Conservation (phyloP, 1,139 yeast species). For the Hyphopichia pseudoburtonii region DNA sequence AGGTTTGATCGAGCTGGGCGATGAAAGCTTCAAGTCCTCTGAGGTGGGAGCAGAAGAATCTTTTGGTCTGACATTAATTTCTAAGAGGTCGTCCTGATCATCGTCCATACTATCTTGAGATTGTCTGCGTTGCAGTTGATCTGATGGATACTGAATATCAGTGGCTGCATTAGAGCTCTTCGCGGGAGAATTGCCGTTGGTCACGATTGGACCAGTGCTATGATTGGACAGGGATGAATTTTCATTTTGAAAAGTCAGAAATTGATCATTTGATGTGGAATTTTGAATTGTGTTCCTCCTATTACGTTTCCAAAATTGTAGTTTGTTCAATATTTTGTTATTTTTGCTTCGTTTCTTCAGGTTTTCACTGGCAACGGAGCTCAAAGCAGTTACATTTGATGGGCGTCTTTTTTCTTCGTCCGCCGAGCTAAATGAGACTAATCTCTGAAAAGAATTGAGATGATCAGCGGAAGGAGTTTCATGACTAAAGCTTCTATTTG, state of each 20-base stretch:
- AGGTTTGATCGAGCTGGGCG: slow-evolving; percentile 1
- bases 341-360: slow-evolving; percentile 18
- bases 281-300: slow-evolving; percentile 9
- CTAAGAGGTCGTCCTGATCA: slow-evolving; percentile 3
- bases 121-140: neutral
- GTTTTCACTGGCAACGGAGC: slow-evolving; percentile 5
- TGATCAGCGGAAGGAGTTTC: slow-evolving; percentile 15
- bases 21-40: slow-evolving; percentile 1
- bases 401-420: slow-evolving; percentile 18
- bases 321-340: slow-evolving; percentile 30
- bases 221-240: neutral
- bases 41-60: neutral
- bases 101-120: slow-evolving; percentile 1
- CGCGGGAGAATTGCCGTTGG: neutral
- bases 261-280: neutral
- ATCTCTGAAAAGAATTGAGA: slow-evolving; percentile 21
- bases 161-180: neutral
- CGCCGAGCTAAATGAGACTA: slow-evolving; percentile 38
- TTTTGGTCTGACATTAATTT: slow-evolving; percentile 7
- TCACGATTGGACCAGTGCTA: neutral
- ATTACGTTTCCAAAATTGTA: slow-evolving; percentile 44
- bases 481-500: no score
- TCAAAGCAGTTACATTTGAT: slow-evolving; percentile 11
- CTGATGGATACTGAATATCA: neutral
- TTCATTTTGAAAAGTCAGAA: neutral